Conservation (phyloP, 345 rosid genomes). For the Citrus unshiu region DNA sequence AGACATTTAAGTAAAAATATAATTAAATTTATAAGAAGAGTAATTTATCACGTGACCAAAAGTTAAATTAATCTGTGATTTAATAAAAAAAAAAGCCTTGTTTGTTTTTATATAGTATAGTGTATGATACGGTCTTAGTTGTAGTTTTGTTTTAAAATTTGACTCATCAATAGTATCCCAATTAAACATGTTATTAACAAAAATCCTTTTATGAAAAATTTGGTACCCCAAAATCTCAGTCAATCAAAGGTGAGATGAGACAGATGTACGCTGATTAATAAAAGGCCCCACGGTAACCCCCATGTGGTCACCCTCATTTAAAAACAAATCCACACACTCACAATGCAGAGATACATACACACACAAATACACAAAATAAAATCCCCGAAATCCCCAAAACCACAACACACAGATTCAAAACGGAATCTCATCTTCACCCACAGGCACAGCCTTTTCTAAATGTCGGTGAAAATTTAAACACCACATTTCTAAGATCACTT, state of each 20-base stretch:
- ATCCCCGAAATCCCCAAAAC: slow-evolving; percentile 18
- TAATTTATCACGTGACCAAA: too few species aligned
- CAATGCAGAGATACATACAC: neutral
- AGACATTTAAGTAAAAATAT: too few species aligned
- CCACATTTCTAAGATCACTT: neutral
- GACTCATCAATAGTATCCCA: too few species aligned
- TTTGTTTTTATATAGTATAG: too few species aligned
- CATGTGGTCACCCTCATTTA: slow-evolving; percentile 22
- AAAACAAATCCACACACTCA: slow-evolving; percentile 8
- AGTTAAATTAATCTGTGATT: too few species aligned
- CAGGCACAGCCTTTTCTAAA: neutral
- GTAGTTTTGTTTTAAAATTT: too few species aligned
- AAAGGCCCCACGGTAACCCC: slow-evolving; percentile 14
- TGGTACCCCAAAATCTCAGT: too few species aligned
- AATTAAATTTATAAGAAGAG: too few species aligned
- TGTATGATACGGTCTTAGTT: too few species aligned
- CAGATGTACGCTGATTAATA: slow-evolving; percentile 18
- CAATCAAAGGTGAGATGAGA: neutral
- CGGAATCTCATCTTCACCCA: neutral
- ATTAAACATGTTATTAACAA: too few species aligned
- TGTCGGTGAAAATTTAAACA: neutral
- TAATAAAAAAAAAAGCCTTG: too few species aligned
- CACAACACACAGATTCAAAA: slow-evolving; percentile 19
- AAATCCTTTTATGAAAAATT: too few species aligned
- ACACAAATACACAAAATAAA: slow-evolving; percentile 2